Percentiles rank a stretch among this genome's conserved stretches.
These are phyloP conservation scores for Aspergillus sclerotialis DNA, from an alignment of 2,329 filamentous ascomycete species.

Conservation along the genomic window DNA sequence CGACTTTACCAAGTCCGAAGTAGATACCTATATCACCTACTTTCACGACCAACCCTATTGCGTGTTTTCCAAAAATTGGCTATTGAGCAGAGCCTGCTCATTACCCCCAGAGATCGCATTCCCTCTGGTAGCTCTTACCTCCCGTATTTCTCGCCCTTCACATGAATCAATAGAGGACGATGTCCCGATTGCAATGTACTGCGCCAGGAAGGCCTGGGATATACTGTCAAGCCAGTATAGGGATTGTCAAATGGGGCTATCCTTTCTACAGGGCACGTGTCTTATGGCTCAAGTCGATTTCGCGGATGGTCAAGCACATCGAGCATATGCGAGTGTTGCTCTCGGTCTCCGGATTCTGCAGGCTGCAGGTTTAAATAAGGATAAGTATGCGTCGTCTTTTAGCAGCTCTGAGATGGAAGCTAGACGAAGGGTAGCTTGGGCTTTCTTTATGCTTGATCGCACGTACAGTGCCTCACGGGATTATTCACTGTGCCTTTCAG, in stretches of 20 bases:
- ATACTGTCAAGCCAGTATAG: slow-evolving; percentile 12
- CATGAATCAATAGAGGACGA: slow-evolving; percentile 1
- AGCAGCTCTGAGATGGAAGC: slow-evolving; percentile 7
- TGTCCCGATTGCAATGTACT: slow-evolving; percentile 4
- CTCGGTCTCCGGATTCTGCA: slow-evolving; percentile 16
- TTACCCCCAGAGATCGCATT: slow-evolving; percentile 14
- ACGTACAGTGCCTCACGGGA: slow-evolving; percentile 17
- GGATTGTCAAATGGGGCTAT: slow-evolving; percentile 9
- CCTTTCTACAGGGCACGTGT: slow-evolving; percentile 17
- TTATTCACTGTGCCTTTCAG: slow-evolving; percentile 17
- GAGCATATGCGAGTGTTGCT: slow-evolving; percentile 14
- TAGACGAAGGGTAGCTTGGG: slow-evolving; percentile 15
- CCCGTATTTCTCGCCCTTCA: slow-evolving; percentile 9
- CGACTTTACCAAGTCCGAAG: slow-evolving; percentile 11
- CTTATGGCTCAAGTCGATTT: slow-evolving; percentile 19
- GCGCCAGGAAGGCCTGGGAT: slow-evolving; percentile 14
- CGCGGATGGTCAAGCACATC: slow-evolving; percentile 14
- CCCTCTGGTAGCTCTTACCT: slow-evolving; percentile 16
- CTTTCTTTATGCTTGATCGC: slow-evolving; percentile 21
- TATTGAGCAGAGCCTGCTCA: slow-evolving; percentile 6
- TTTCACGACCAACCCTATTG: slow-evolving; percentile 22
- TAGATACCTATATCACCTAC: slow-evolving; percentile 13
- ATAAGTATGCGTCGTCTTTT: slow-evolving; percentile 5
- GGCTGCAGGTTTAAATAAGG: slow-evolving; percentile 13
- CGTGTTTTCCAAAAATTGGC: slow-evolving; percentile 13